phyloP scores from a whole-genome alignment of 495 filamentous ascomycete species.

The Podospora bellae-mahoneyi region DNA sequence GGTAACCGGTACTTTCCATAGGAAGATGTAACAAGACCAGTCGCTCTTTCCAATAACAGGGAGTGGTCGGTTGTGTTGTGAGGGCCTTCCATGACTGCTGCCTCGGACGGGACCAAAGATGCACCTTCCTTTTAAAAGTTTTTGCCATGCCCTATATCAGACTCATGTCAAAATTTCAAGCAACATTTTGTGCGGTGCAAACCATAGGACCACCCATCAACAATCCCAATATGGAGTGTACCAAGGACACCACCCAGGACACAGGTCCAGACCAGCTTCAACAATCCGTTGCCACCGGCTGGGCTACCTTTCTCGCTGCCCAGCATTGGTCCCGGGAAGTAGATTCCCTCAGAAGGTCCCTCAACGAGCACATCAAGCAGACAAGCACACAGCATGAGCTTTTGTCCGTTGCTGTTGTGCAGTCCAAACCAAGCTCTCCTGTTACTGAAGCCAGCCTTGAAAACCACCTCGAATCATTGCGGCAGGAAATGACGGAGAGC shows the following conservation, averaged over 20 bases:
- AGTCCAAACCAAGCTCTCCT: constrained; percentile 19
- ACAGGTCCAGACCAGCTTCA: constrained; percentile 16
- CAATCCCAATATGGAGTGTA: too few species aligned
- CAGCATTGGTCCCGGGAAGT: constrained; percentile 28
- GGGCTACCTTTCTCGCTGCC: constrained; percentile 28
- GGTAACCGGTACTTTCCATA: neutral
- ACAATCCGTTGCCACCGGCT: constrained; percentile 22
- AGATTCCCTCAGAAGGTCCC: constrained; percentile 14
- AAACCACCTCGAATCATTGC: constrained; percentile 16
- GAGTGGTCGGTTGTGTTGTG: neutral
- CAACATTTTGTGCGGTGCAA: neutral
- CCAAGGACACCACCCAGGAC: neutral
- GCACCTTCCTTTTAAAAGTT: constrained; percentile 8
- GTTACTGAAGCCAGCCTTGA: constrained; percentile 15
- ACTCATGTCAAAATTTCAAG: neutral
- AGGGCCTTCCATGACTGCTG: neutral
- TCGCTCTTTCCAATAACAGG: neutral
- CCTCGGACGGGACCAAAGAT: neutral
- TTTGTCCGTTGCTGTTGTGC: constrained; percentile 10
- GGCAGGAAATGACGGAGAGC: constrained; percentile 11
- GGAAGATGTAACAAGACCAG: neutral
- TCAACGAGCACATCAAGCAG: constrained; percentile 21
- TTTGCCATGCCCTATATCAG: neutral
- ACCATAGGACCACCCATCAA: neutral
- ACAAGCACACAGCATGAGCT: constrained; percentile 20